Evolutionary conservation across 169 alveolate genomes (phyloP), one percentile per base, ranked within the genome.

Genomic region (Cryptosporidium baileyi): DNA sequence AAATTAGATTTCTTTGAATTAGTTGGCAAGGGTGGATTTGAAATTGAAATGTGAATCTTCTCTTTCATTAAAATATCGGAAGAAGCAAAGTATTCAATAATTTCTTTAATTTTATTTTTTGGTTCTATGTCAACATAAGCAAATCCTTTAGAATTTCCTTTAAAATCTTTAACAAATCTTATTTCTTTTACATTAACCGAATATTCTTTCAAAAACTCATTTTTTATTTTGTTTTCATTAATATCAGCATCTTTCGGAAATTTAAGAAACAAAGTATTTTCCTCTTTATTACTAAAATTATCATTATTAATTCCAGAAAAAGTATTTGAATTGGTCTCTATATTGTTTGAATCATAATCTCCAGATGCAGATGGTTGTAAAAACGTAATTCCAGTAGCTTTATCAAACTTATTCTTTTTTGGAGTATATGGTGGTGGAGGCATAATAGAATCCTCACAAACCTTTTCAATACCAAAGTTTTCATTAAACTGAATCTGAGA

Each of bases 91-190:
- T 34, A 38, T 5, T 74, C 32, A 9, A 82, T 61, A 7, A 82
- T 82, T 0, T 54, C 61, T 6, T 63, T 82, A n/a, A 19, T 65
- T 15, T 5, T 49, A 6, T 67, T 67, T 7, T 49, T 38, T 5
- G 91, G 40, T 11, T 59, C 81, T 24, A 90, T 59, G 51, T 90
- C 93, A 8, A 63, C 80, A 34, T 90, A 90, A 5, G 91, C 92
- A 60, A 89, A 90, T 17, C 93, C 93, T 24, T 52, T 90, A n/a
- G 82, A 74, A 9, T 51, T 43, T 4, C 82, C 65, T 13, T 61
- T 61, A 32, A 45, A 47, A 67, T 90, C 89, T 19, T 24, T 49
- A 15, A 89, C 81, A 13, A 88, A 8, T 30, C 93, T 89, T 26
- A 90, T 63, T 91, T 90, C 80, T 26, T 34, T 45, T 3, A 44